Base-by-base conservation (phyloP, 148 eudicot genomes). In the Silene conica region DNA sequence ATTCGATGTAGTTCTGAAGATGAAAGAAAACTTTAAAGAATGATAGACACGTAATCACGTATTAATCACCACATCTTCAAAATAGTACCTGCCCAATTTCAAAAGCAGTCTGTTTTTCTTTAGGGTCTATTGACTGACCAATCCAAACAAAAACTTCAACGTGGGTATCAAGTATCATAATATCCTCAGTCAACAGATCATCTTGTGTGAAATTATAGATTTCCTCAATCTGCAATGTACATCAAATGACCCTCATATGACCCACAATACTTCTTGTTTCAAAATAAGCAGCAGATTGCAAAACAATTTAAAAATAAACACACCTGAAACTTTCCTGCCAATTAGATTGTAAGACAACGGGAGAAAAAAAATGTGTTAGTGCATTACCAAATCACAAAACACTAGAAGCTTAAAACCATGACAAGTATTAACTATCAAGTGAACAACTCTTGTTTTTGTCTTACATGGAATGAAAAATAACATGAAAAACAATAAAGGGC, bases 101-200 rank as follows among this genome's bases (percentile, higher is more conserved):
- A 81, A 96, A 88, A 73, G 95, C 96, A 59, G 73, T 83, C 78
- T 92, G 97, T 87, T 90, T 92, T 77, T 96, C 99, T 78, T 90
- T 88, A 61, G 90, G 77, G 74, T 90, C 97, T 26, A 84, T 89
- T 19, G 96, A 86, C 80, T 96, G 97, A 73, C 99, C 99, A 81
- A 96, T 86, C 99, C 99, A 96, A 80, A 90, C 85, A 80, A 92
- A 89, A 75, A 92, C 92, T 80, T 96, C 99, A 54, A 92, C 87
- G 81, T 89, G 96, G 74, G 99, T 89, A 80, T 96, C 97, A 66
- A 96, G 89, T 79, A 96, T 87, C 86, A 96, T 81, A 74, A 96
- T 75, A 80, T 96, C 99, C 82, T 96, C 99, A 2, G 99, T 90
- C 86, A 96, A 83, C 69, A 96, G 82, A 81, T 96, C 99, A 84